Evolutionary conservation across 805 yeast genomes (phyloP).

Genomic region (Wickerhamiella kurtzmanii): DNA sequence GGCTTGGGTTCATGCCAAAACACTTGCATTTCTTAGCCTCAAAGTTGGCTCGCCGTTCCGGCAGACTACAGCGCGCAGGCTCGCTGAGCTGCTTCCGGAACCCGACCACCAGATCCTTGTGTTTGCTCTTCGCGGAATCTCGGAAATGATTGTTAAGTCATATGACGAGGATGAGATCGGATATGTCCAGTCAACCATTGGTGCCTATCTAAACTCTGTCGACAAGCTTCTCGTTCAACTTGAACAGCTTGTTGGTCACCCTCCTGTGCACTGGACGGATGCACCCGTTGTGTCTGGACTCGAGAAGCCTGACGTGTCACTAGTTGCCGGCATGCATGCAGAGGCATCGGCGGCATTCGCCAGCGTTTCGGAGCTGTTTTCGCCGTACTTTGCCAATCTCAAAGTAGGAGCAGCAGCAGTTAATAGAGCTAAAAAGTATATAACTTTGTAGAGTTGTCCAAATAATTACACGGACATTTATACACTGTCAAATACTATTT

Average conservation of each 20-base stretch:
- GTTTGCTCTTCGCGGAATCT: constrained; percentile 24
- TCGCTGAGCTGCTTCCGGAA: constrained; percentile 20
- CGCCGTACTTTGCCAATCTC: constrained; percentile 21
- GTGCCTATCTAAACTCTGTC: constrained; percentile 20
- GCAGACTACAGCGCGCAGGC: constrained; percentile 22
- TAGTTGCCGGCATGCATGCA: constrained; percentile 10
- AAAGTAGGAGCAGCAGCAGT: constrained; percentile 9
- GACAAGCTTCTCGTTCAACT: constrained; percentile 19
- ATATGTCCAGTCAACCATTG: constrained; percentile 30
- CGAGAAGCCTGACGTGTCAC: constrained; percentile 11
- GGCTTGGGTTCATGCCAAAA: not conserved
- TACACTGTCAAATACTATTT: too few relatives aligned
- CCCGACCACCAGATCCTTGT: constrained; percentile 20
- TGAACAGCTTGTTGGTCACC: constrained; percentile 17
- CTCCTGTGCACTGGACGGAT: constrained; percentile 26
- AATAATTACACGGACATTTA: too few relatives aligned
- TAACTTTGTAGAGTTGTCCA: not conserved
- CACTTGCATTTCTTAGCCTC: constrained; percentile 14
- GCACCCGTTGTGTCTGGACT: constrained; percentile 13
- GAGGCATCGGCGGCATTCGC: constrained; percentile 19
- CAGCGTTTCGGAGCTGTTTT: constrained; percentile 20
- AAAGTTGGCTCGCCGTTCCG: constrained; percentile 25
- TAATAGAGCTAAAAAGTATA: not conserved
- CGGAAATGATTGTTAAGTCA: constrained; percentile 24
- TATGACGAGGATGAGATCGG: constrained; percentile 29